Conservation (phyloP, 768 basidiomycete species). For the Multifurca ochricompacta region DNA sequence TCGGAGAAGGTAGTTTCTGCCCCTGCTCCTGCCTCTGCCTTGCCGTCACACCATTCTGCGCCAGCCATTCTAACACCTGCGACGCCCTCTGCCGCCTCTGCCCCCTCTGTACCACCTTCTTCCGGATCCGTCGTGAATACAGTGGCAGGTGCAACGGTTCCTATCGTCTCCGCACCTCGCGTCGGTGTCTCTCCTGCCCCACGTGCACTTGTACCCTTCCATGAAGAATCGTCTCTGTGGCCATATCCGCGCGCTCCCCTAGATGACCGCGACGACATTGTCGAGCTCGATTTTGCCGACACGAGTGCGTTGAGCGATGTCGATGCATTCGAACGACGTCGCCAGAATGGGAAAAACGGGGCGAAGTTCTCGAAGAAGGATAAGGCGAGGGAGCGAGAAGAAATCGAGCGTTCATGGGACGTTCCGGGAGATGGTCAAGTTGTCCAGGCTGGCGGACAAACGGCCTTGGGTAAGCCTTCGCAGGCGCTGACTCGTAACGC, state of each 20-base stretch:
- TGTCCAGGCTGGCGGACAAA: not conserved
- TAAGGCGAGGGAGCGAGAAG: conserved; percentile 32
- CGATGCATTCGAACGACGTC: conserved; percentile 38
- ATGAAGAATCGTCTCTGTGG: conserved; percentile 61
- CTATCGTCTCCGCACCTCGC: not conserved
- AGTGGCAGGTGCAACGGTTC: not conserved
- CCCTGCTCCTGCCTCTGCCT: not conserved
- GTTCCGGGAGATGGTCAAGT: conserved; percentile 29
- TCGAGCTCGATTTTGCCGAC: conserved; percentile 71
- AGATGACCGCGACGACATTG: conserved; percentile 49
- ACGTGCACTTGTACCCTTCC: conserved; percentile 48
- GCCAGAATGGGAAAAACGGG: conserved; percentile 25
- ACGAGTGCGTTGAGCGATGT: conserved; percentile 67
- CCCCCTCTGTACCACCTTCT: not conserved
- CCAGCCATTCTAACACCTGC: conserved; percentile 1
- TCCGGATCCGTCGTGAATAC: not conserved
- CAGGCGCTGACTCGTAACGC: not conserved
- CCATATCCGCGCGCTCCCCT: conserved; percentile 50
- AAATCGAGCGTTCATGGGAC: conserved; percentile 59
- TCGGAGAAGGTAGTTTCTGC: conserved; percentile 7
- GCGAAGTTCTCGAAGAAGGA: conserved; percentile 28
- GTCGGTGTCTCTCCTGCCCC: conserved; percentile 6
- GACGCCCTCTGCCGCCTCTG: conserved; percentile 7
- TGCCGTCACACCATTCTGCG: conserved; percentile 15
- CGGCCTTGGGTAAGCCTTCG: not conserved